Evolutionary conservation across 176 grass and related monocot genomes (phyloP).

Genomic region (Triticum turgidum): DNA sequence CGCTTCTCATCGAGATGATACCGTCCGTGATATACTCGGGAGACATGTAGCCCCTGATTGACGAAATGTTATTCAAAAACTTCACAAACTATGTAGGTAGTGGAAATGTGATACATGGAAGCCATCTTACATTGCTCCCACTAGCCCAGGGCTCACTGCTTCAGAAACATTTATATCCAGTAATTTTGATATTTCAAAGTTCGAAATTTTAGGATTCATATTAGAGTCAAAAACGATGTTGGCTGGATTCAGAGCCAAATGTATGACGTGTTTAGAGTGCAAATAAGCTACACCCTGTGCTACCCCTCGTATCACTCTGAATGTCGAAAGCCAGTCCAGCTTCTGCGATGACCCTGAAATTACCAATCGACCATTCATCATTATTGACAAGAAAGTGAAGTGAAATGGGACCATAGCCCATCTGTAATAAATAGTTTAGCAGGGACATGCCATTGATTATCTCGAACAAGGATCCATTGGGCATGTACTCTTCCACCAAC

Average conservation of each 20-base stretch:
- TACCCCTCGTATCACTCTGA: conserved; percentile 11
- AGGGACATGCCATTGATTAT: neutral
- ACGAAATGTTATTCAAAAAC: neutral
- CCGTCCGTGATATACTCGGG: neutral
- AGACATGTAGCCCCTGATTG: conserved; percentile 24
- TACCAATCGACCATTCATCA: neutral
- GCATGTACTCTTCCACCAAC: neutral
- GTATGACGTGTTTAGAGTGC: conserved; percentile 2
- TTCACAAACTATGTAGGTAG: neutral
- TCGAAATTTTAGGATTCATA: conserved; percentile 27
- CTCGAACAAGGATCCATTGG: neutral
- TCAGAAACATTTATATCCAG: too few relatives aligned
- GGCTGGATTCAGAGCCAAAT: conserved; percentile 11
- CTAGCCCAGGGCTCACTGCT: too few relatives aligned
- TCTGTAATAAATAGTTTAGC: neutral
- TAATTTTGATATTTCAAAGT: neutral
- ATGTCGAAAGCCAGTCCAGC: neutral
- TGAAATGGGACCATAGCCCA: neutral
- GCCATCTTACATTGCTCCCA: conserved; percentile 6
- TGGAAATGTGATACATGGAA: neutral
- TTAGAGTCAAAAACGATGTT: conserved; percentile 16
- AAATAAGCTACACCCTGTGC: neutral
- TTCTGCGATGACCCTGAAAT: neutral
- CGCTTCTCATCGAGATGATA: neutral
- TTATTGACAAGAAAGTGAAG: neutral